Evolutionary conservation across 2,329 filamentous ascomycete genomes (phyloP), one percentile per base, ranked within the genome.

Genomic region (Fusarium sp.): DNA sequence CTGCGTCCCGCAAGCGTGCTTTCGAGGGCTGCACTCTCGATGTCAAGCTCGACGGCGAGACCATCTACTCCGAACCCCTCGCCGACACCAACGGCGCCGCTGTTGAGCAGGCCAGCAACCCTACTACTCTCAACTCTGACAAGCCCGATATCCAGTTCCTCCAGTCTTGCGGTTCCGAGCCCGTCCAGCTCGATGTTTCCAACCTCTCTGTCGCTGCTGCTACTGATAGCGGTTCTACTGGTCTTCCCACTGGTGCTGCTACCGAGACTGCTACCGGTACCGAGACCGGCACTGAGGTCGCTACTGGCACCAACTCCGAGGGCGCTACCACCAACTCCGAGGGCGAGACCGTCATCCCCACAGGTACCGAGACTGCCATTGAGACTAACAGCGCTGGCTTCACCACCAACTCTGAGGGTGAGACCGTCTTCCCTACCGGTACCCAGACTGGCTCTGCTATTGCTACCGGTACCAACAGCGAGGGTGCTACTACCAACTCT

Each of bases 401-500:
- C 31, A 49, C 47, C 47, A 49, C 47, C 14, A 49, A 49, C 47
- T 49, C 47, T 35, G 47, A 26, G 18, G 49, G 49, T 7, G 77
- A 77, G 28, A 79, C 75, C 15, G 42, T 57, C 9, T 77, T 74
- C 39, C 66, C 82, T 35, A 79, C 72, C n/a, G 49, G 49, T 0
- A 52, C 49, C 8, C 2, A 52, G 49, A 51, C 31, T 1, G 28
- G 22, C 7, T 17, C 47, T 10, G 49, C 49, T 0, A 22, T 22
- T 9, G 41, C 41, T 24, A 42, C 41, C 10, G 41, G 41, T 49
- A 49, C 58, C 47, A 63, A 54, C 63, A 20, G 18, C 2, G 57
- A 42, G 28, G 60, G 59, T 26, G 49, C 49, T 2, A 52, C 49
- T 1, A 52, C 49, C 33, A 52, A 52, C 49, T 38, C 36, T 10